phyloP scores from a whole-genome alignment of 306 rosid genomes.

The Prosopis cineraria region DNA sequence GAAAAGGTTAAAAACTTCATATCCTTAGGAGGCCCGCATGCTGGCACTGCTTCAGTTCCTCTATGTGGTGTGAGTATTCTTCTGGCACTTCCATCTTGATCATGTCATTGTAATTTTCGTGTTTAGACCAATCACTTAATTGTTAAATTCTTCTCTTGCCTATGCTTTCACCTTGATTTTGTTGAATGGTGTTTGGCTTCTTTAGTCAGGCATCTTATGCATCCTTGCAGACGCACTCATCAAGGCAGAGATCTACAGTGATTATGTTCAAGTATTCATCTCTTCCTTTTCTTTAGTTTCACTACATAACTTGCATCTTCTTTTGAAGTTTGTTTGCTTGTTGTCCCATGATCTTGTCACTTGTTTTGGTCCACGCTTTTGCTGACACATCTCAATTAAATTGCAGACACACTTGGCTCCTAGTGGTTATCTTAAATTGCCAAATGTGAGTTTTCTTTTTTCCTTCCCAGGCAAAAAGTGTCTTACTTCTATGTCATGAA shows the following conservation, averaged over 20 bases:
- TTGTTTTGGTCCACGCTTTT: conserved; percentile 7
- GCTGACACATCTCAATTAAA: conserved; percentile 33
- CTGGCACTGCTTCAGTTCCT: conserved; percentile 97
- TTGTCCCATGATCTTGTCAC: conserved; percentile 7
- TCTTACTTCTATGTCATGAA: conserved; percentile 5
- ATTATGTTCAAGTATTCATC: conserved; percentile 65
- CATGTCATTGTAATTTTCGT: conserved; percentile 21
- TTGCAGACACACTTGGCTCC: conserved; percentile 90
- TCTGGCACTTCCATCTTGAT: conserved; percentile 21
- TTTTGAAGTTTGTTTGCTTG: not conserved
- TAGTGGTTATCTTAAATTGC: conserved; percentile 85
- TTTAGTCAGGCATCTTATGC: conserved; percentile 73
- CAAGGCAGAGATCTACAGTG: conserved; percentile 69
- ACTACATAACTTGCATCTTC: not conserved
- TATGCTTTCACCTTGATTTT: conserved; percentile 3
- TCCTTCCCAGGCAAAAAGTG: not conserved
- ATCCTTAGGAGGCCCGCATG: conserved; percentile 94
- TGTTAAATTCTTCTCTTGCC: conserved; percentile 10
- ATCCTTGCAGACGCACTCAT: conserved; percentile 58
- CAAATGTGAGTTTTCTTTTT: conserved; percentile 62
- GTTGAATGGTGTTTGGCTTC: conserved; percentile 37
- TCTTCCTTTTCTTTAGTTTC: conserved; percentile 24
- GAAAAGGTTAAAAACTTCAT: conserved; percentile 76
- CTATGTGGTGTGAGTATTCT: conserved; percentile 90
- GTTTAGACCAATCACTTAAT: conserved; percentile 1